Evolutionary conservation across 192 early-diverging fungal genomes (phyloP).

Genomic region (Backusella liffmaniae): DNA sequence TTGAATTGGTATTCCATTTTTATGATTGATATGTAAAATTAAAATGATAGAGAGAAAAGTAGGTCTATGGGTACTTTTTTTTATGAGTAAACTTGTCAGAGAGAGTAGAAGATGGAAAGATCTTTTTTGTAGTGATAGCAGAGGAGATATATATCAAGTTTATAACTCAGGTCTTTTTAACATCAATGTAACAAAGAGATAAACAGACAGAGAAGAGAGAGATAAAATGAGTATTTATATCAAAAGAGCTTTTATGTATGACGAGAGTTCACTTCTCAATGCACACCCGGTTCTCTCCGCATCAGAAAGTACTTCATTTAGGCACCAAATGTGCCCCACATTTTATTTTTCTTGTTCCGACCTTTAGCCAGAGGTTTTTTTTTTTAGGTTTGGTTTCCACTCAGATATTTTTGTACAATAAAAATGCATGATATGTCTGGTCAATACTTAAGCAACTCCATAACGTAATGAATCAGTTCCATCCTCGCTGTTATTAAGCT

Average conservation of each 20-base stretch:
- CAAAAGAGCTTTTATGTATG: background rate
- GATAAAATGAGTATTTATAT: background rate
- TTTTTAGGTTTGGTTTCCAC: background rate
- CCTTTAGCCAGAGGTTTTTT: background rate
- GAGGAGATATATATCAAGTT: background rate
- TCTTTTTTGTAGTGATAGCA: background rate
- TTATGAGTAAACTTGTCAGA: background rate
- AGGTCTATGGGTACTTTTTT: background rate
- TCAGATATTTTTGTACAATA: background rate
- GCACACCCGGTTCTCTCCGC: slow-evolving; percentile 5
- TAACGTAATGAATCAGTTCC: background rate
- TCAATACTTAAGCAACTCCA: background rate
- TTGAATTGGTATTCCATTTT: background rate
- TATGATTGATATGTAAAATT: background rate
- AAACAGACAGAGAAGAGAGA: background rate
- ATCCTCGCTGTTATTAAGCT: background rate
- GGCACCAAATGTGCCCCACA: background rate
- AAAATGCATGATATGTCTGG: background rate
- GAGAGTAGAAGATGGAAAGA: background rate
- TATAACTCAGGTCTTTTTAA: background rate
- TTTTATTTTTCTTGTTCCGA: slow-evolving; percentile 13
- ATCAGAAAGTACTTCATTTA: background rate
- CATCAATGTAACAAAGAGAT: background rate
- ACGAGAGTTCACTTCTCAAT: slow-evolving; percentile 4
- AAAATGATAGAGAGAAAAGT: background rate